Evolutionary conservation across 768 basidiomycete genomes (phyloP).

Genomic region (Asterophora lycoperdoides): DNA sequence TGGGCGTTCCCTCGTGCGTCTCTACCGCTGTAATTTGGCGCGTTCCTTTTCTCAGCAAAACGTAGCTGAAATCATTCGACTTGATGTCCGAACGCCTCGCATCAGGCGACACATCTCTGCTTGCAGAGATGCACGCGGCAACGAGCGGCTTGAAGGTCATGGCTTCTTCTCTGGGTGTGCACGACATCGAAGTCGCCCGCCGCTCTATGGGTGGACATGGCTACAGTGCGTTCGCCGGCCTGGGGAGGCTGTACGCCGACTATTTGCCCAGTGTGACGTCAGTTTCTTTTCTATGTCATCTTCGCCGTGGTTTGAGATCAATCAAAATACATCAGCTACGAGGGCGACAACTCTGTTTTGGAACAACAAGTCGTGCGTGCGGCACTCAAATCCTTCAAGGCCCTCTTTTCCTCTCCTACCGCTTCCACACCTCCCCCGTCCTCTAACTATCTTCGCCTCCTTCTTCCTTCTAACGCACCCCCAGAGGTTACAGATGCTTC

Average conservation of each 20-base stretch:
- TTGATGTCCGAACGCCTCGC: constrained; percentile 45
- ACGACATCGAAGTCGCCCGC: constrained; percentile 61
- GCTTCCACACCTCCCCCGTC: constrained; percentile 40
- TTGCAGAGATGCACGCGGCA: constrained; percentile 70
- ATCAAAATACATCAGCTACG: constrained; percentile 41
- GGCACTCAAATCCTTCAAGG: constrained; percentile 55
- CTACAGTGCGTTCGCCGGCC: constrained; percentile 62
- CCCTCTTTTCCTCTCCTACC: constrained; percentile 26
- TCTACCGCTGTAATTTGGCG: neutral
- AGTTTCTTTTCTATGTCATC: constrained; percentile 16
- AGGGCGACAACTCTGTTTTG: constrained; percentile 78
- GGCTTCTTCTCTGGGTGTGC: constrained; percentile 45
- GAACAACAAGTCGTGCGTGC: constrained; percentile 72
- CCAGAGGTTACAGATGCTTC: constrained; percentile 18
- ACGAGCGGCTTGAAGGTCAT: constrained; percentile 68
- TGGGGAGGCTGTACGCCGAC: constrained; percentile 62
- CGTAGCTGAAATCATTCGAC: constrained; percentile 47
- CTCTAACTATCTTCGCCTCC: constrained; percentile 51
- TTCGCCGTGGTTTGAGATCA: neutral
- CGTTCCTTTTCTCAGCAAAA: neutral
- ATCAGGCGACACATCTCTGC: constrained; percentile 52
- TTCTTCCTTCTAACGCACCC: constrained; percentile 27
- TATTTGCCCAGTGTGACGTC: constrained; percentile 63
- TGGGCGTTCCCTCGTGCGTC: constrained; percentile 53
- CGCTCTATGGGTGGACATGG: constrained; percentile 78